Evolutionary conservation across 1,284 basidiomycete genomes (phyloP), one percentile per base, ranked within the genome.

Genomic region (Rhizoctonia solani): DNA sequence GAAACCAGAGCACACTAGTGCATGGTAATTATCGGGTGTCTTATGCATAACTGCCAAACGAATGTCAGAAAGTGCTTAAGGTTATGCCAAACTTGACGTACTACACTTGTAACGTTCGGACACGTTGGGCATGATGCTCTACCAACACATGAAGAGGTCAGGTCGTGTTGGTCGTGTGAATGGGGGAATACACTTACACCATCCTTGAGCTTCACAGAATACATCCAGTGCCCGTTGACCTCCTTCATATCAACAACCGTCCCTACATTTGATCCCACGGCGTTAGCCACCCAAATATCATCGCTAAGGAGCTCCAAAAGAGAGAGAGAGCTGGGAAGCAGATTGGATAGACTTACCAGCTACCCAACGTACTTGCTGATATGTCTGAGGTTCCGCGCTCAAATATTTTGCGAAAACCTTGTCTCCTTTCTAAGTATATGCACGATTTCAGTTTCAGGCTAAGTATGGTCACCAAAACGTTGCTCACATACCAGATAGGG

Each of bases 371-470:
- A 65, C 61, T 37, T 65, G 61, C 25, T 65, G 61, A 39, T 53
- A 65, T 3, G 61, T 65, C 19, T 52, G 49, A 13, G 61, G 61
- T 30, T 65, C 61, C 14, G 49, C 30, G 21, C 61, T 65, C 25
- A 65, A 44, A n/a, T 65, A 65, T 32, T 65, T 65, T 21, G 61
- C 61, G 27, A 65, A 65, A 21, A 65, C 61, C 50, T 65, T 65
- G 61, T 65, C 61, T n/a, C 61, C 61, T 39, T 65, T 65, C 61
- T 65, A 65, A n/a, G n/a, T 65, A 44, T 65, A 65, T 65, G 61
- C 61, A 65, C 39, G 16, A 16, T 65, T 65, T 65, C 61, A 65
- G 61, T 54, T 44, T 54, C 47, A 46, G 44, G 44, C n/a, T 19
- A 19, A 46, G 19, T 19, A 9, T 6, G 8, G 44, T 9, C 13